Percentiles rank a stretch among this genome's conserved stretches.
Evolutionary conservation across 306 rosid species (phyloP).

Genomic region (Prunus campanulata): DNA sequence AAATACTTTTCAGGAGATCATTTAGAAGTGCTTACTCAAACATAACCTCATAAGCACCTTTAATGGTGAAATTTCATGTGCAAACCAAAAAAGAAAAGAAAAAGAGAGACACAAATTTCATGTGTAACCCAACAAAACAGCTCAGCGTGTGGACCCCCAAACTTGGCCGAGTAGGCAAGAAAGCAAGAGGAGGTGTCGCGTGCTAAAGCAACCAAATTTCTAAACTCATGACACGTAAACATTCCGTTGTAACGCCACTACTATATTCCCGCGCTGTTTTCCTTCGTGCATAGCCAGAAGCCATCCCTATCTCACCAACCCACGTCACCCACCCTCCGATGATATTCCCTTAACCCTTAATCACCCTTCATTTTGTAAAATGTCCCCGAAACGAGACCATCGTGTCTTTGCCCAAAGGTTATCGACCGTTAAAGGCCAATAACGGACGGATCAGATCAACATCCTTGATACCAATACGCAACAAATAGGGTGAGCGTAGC

Average conservation of each 20-base stretch:
- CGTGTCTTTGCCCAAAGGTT: background rate
- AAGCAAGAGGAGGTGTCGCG: slow-evolving; percentile 13
- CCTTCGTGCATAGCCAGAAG: background rate
- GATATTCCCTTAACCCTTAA: background rate
- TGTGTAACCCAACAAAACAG: background rate
- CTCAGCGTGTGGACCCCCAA: background rate
- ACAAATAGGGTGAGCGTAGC: background rate
- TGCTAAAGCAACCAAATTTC: slow-evolving; percentile 5
- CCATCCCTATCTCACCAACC: background rate
- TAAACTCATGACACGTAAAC: slow-evolving; percentile 26
- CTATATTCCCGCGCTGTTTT: slow-evolving; percentile 1
- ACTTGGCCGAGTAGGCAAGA: background rate
- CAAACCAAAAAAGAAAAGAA: background rate
- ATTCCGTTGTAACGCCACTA: slow-evolving; percentile 15
- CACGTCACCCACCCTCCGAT: background rate
- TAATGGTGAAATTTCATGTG: background rate
- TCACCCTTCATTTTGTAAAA: background rate
- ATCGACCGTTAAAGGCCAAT: slow-evolving; percentile 16
- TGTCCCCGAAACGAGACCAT: background rate
- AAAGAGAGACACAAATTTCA: background rate
- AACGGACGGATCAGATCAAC: slow-evolving; percentile 21
- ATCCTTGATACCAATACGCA: background rate
- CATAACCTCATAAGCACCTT: background rate
- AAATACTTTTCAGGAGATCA: no score
- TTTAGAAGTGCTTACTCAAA: background rate